Evolutionary conservation across 2,329 filamentous ascomycete genomes (phyloP), one percentile per base, ranked within the genome.

Genomic region (Cryphonectria japonica): DNA sequence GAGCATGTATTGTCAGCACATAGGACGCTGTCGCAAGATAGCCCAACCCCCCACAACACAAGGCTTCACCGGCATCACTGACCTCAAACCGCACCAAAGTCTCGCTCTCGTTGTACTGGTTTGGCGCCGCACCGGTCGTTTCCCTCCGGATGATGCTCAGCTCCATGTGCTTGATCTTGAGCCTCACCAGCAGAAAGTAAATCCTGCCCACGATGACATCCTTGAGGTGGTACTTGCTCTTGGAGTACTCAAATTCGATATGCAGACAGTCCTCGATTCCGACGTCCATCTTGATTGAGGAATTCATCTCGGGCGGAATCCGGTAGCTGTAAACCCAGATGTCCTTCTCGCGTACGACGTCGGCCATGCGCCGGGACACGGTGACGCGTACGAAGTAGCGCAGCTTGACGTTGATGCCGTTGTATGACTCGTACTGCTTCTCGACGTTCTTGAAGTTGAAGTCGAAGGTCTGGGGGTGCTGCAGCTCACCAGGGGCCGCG

Each of bases 401-500:
- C 80, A 99, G 89, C 86, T 97, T 97, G 78, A 99, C 96, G 80
- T 99, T 99, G 89, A 99, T 99, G 79, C 96, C 96, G 81, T 97
- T 97, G 87, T 99, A 99, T 75, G 95, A 98, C 84, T 99, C 97
- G 87, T 99, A 99, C 82, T 97, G 95, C 87, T 99, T 99, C 88
- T 99, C 96, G 78, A 99, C 94, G 82, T 98, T 99, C 83, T 98
- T 98, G 89, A 99, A 99, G 85, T 98, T 97, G 89, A 99, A 99
- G 76, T 97, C 94, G 82, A 97, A 98, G 65, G 95, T 98, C 85
- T 99, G 96, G 60, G 96, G 96, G 83, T 99, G 97, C 81, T 98
- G 96, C 71, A 99, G 92, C 85, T 99, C 96, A 81, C 96, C 96
- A 2, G 96, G 96, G 26, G 96, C 95, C 26, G 96, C 96, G 57